These are phyloP conservation scores for Ocimum tenuiflorum DNA, from an alignment of 257 asterid genomes.

Conservation along the genomic window DNA sequence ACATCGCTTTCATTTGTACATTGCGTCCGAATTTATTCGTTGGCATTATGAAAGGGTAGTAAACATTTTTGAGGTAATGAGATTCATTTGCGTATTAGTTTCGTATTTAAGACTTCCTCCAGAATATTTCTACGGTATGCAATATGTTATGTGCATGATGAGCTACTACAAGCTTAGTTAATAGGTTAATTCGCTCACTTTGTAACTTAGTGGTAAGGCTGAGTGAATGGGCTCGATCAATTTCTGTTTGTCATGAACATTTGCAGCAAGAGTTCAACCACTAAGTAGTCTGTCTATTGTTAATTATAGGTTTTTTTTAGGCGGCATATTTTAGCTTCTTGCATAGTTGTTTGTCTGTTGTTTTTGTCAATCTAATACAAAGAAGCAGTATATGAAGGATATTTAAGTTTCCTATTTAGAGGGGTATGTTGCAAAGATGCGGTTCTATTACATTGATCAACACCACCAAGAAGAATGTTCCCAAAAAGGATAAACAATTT, in stretches of 20 bases:
- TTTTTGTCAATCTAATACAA: constrained; percentile 19
- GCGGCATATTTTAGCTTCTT: not conserved
- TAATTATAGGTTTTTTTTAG: not conserved
- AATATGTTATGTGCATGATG: no score
- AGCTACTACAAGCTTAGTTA: no score
- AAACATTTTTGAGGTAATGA: not conserved
- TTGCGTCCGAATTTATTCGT: not conserved
- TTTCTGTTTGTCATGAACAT: constrained; percentile 19
- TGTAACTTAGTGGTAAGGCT: no score
- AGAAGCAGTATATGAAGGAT: not conserved
- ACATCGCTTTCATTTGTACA: constrained; percentile 2
- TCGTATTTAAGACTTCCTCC: no score
- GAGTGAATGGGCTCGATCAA: no score
- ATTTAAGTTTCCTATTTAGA: not conserved
- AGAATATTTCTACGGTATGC: no score
- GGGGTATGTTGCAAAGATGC: not conserved
- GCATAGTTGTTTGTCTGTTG: constrained; percentile 4
- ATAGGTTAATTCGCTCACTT: no score
- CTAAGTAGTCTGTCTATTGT: not conserved
- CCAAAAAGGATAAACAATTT: not conserved
- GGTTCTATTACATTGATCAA: constrained; percentile 11
- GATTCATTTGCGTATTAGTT: not conserved
- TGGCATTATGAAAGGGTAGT: not conserved
- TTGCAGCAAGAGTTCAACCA: constrained; percentile 9
- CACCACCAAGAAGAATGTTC: not conserved